A percentile compares a stretch with the other conserved stretches of the same genome.
phyloP scores from a whole-genome alignment of 768 basidiomycete genomes.

The Leccinum boreale region DNA sequence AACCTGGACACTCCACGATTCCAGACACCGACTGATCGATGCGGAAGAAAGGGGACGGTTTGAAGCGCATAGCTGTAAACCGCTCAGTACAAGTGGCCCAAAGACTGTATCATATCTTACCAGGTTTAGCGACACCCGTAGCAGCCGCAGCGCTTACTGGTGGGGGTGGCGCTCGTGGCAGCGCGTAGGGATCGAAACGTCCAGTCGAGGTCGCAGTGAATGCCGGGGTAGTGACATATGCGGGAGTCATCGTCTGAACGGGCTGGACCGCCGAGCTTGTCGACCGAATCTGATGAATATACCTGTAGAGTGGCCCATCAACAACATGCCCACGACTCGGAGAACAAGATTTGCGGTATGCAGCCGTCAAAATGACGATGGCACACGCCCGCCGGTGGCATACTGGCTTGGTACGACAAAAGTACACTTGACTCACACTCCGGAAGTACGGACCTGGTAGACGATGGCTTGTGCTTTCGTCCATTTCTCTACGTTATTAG shows the following conservation, averaged over 20 bases:
- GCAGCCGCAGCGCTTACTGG: conserved; percentile 37
- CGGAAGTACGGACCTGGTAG: conserved; percentile 59
- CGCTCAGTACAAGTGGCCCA: conserved; percentile 9
- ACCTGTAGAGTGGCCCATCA: conserved; percentile 24
- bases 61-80: conserved; percentile 65
- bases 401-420: conserved; percentile 10
- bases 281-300: conserved; percentile 26
- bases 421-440: conserved; percentile 53
- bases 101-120: conserved; percentile 21
- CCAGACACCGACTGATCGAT: conserved; percentile 63
- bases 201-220: conserved; percentile 31
- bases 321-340: conserved; percentile 5
- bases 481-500: conserved; percentile 63
- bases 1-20: conserved; percentile 79
- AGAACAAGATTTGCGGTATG: conserved; percentile 2
- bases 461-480: conserved; percentile 64
- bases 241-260: conserved; percentile 16
- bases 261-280: conserved; percentile 27
- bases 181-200: conserved; percentile 67
- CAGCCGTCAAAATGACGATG: conserved; percentile 4
- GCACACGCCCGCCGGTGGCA: conserved; percentile 10
- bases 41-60: conserved; percentile 73
- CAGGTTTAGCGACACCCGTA: conserved; percentile 24
- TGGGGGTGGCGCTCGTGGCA: conserved; percentile 45
- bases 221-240: conserved; percentile 20